These are phyloP conservation scores for Penicillium glabrum DNA, from an alignment of 2,329 filamentous ascomycete genomes.

Conservation along the genomic window DNA sequence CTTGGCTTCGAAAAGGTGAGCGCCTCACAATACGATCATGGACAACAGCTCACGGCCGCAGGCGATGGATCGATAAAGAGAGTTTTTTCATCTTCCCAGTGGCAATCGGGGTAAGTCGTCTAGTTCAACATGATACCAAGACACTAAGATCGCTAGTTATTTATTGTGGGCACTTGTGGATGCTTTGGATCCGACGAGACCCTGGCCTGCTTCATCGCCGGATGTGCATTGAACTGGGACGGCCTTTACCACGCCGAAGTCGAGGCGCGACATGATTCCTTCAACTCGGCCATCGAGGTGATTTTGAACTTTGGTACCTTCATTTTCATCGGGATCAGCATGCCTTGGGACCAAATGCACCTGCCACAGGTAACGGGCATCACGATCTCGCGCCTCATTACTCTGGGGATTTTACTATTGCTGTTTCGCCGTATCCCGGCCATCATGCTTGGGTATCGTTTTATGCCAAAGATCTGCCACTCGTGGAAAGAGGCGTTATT, in stretches of 20 bases:
- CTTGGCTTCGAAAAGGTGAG: slow-evolving; percentile 33
- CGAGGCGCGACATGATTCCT: slow-evolving; percentile 58
- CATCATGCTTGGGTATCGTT: slow-evolving; percentile 54
- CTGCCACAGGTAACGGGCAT: slow-evolving; percentile 55
- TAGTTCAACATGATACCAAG: not conserved
- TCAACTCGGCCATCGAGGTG: slow-evolving; percentile 60
- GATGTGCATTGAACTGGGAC: slow-evolving; percentile 62
- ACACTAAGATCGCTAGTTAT: slow-evolving; percentile 43
- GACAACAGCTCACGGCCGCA: slow-evolving; percentile 13
- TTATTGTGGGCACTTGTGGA: slow-evolving; percentile 59
- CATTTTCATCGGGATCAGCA: slow-evolving; percentile 58
- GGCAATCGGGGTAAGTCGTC: slow-evolving; percentile 46
- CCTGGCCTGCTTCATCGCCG: slow-evolving; percentile 61
- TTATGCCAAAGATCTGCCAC: slow-evolving; percentile 55
- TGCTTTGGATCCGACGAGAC: slow-evolving; percentile 60
- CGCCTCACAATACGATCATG: not conserved
- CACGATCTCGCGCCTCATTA: slow-evolving; percentile 52
- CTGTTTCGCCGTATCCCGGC: slow-evolving; percentile 59
- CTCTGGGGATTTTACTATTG: slow-evolving; percentile 54
- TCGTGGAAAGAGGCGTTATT: slow-evolving; percentile 60
- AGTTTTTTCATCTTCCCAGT: slow-evolving; percentile 55
- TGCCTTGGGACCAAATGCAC: slow-evolving; percentile 59
- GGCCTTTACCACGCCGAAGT: slow-evolving; percentile 59
- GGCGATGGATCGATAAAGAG: slow-evolving; percentile 58
- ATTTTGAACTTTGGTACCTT: slow-evolving; percentile 62